These are phyloP conservation scores for Isatis lusitanica DNA, from an alignment of 441 rosid species.

Conservation along the genomic window DNA sequence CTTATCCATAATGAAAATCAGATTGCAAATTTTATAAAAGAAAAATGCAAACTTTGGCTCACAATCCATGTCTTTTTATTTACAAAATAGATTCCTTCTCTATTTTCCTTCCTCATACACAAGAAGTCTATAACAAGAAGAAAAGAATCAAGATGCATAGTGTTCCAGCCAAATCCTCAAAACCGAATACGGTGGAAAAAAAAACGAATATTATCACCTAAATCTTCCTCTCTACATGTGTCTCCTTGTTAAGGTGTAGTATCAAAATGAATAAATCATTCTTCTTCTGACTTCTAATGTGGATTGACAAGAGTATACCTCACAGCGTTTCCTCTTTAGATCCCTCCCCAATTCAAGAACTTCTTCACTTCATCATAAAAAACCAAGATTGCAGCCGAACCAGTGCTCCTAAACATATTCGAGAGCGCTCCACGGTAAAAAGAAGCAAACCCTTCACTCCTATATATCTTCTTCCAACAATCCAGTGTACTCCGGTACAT, in stretches of 20 bases:
- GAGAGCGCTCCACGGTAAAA: constrained; percentile 90
- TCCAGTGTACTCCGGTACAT: constrained; percentile 66
- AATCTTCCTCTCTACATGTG: constrained; percentile 22
- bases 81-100: constrained; percentile 16
- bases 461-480: constrained; percentile 82
- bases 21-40: neutral
- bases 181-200: neutral
- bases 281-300: constrained; percentile 6
- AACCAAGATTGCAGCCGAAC: constrained; percentile 91
- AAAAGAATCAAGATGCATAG: constrained; percentile 34
- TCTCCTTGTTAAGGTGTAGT: constrained; percentile 25
- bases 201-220: constrained; percentile 32
- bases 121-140: constrained; percentile 26
- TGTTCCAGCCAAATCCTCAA: constrained; percentile 24
- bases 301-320: constrained; percentile 21
- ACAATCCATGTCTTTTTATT: constrained; percentile 34
- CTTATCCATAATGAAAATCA: constrained; percentile 16
- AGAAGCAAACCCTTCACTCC: constrained; percentile 71
- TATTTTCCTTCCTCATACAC: constrained; percentile 7
- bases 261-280: constrained; percentile 30
- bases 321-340: constrained; percentile 37
- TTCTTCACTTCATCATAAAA: constrained; percentile 84
- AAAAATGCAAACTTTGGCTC: constrained; percentile 16
- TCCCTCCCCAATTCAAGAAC: constrained; percentile 77
- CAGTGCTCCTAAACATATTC: constrained; percentile 84